Percentiles rank a stretch among this genome's conserved stretches.
Conservation (phyloP, 2,329 filamentous ascomycete species). For the Aspergillus quadrilineatus region DNA sequence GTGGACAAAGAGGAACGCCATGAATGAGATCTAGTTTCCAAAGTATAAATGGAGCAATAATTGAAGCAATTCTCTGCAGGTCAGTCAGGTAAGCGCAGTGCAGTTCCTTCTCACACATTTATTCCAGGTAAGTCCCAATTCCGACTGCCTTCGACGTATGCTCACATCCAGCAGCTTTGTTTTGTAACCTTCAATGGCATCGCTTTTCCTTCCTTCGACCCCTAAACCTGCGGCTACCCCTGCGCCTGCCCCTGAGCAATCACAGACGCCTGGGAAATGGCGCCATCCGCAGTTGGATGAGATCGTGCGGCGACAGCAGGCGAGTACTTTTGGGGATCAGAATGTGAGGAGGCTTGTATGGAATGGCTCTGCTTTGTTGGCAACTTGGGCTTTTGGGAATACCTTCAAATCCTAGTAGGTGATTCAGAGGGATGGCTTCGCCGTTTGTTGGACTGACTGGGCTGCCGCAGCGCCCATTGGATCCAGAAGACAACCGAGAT, state of each 20-base stretch:
- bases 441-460: slow-evolving; percentile 15
- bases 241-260: slow-evolving; percentile 30
- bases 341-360: slow-evolving; percentile 70
- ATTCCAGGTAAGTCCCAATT: slow-evolving; percentile 13
- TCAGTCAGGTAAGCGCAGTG: slow-evolving; percentile 15
- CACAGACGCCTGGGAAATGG: slow-evolving; percentile 71
- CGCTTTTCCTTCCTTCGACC: slow-evolving; percentile 42
- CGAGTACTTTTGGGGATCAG: slow-evolving; percentile 72
- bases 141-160: not conserved
- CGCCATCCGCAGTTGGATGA: slow-evolving; percentile 85
- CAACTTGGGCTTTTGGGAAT: slow-evolving; percentile 48
- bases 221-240: slow-evolving; percentile 34
- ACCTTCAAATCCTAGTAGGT: slow-evolving; percentile 40
- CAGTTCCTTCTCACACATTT: not conserved
- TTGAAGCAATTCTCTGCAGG: not conserved
- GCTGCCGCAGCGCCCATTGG: slow-evolving; percentile 34
- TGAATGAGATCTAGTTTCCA: not conserved
- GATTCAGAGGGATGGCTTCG: not conserved
- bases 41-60: slow-evolving; percentile 14
- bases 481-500: slow-evolving; percentile 36
- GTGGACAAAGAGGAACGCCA: not conserved
- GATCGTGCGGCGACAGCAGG: slow-evolving; percentile 77
- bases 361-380: slow-evolving; percentile 60
- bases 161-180: slow-evolving; percentile 5
- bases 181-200: slow-evolving; percentile 32